Conservation (phyloP, 345 rosid genomes). For the Lumnitzera racemosa region DNA sequence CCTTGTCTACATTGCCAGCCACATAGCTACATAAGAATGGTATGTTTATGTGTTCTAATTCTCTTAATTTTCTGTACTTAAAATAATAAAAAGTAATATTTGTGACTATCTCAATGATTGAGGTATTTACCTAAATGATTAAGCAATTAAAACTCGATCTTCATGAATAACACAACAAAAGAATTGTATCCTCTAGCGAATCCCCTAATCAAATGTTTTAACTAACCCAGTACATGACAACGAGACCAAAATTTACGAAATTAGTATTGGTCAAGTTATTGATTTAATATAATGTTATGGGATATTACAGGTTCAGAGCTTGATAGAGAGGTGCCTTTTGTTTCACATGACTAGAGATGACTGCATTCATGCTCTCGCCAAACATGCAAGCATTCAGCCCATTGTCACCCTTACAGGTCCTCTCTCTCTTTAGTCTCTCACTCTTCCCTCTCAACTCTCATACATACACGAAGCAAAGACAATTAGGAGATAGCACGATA, state of each 20-base stretch:
- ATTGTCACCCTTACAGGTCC: constrained; percentile 32
- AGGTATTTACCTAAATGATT: too few relatives aligned
- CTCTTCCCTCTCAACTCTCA: not conserved
- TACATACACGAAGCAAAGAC: not conserved
- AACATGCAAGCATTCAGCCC: constrained; percentile 35
- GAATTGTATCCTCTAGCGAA: too few relatives aligned
- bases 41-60: constrained; percentile 6
- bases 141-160: too few relatives aligned
- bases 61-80: not conserved
- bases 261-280: too few relatives aligned
- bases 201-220: too few relatives aligned
- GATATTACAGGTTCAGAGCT: constrained; percentile 34
- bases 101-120: too few relatives aligned
- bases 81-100: too few relatives aligned
- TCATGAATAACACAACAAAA: too few relatives aligned
- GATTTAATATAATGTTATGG: too few relatives aligned
- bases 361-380: constrained; percentile 31
- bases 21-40: constrained; percentile 44
- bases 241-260: too few relatives aligned
- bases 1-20: constrained; percentile 48
- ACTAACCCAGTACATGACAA: too few relatives aligned
- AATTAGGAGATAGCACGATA: not conserved
- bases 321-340: constrained; percentile 48
- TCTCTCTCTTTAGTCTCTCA: not conserved
- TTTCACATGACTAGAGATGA: constrained; percentile 42